Percentiles rank a stretch among this genome's conserved stretches.
phyloP scores from a whole-genome alignment of 129 eudicot species.

The Artemisia tridentata region DNA sequence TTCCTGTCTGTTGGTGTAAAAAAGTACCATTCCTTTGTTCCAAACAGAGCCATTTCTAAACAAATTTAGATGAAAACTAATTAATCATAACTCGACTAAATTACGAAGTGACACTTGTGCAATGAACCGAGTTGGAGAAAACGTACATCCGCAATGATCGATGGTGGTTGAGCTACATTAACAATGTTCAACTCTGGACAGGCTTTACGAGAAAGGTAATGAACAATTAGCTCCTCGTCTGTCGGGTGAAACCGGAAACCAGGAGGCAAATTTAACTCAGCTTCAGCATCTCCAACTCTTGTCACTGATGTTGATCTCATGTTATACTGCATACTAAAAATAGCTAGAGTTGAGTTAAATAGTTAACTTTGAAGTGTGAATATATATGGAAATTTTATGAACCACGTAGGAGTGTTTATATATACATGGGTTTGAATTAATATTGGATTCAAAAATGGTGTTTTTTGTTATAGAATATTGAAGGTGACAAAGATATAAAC shows the following conservation, averaged over 20 bases:
- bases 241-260: slow-evolving; percentile 86
- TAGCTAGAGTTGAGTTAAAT: not conserved
- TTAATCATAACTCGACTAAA: not conserved
- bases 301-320: slow-evolving; percentile 17
- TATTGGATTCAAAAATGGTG: too few relatives aligned
- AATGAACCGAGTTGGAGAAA: not conserved
- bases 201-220: slow-evolving; percentile 37
- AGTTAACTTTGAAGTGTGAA: not conserved
- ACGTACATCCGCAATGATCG: slow-evolving; percentile 16
- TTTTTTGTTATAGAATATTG: too few relatives aligned
- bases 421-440: not conserved
- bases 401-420: too few relatives aligned
- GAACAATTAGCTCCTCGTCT: slow-evolving; percentile 76
- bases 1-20: slow-evolving; percentile 30
- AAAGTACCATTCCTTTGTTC: slow-evolving; percentile 40
- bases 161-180: not conserved
- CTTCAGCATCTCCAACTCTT: slow-evolving; percentile 11
- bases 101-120: not conserved
- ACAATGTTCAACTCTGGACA: not conserved
- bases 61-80: not conserved
- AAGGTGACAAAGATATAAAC: too few relatives aligned
- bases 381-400: too few relatives aligned
- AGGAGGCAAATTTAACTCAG: slow-evolving; percentile 57
- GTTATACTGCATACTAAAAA: not conserved
- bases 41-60: slow-evolving; percentile 27